Percentiles rank a stretch among this genome's conserved stretches.
These are phyloP conservation scores for Azolla pinnata DNA, from an alignment of 75 land plant species.

Conservation along the genomic window DNA sequence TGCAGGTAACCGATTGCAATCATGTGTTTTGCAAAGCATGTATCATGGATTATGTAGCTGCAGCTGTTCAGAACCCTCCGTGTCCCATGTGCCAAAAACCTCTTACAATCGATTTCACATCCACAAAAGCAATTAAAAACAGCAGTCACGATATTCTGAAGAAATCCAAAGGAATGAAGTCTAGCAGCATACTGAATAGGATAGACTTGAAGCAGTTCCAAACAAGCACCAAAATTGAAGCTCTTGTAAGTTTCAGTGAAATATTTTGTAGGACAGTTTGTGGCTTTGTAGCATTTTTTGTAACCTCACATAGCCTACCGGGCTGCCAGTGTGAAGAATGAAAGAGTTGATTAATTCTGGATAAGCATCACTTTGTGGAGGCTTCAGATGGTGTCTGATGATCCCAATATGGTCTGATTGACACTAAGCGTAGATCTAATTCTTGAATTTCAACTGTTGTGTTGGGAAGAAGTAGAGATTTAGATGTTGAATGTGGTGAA, in stretches of 20 bases:
- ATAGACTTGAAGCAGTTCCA: slow-evolving; percentile 51
- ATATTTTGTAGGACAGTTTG: too few species aligned
- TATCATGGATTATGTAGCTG: slow-evolving; percentile 39
- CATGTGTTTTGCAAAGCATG: slow-evolving; percentile 77
- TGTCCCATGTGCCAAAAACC: slow-evolving; percentile 68
- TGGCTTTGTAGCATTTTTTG: too few species aligned
- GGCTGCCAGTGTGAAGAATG: too few species aligned
- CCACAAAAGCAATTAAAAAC: slow-evolving; percentile 9
- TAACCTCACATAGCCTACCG: too few species aligned
- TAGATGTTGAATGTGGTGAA: too few species aligned
- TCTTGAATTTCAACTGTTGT: too few species aligned
- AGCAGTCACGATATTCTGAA: slow-evolving; percentile 17
- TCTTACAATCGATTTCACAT: slow-evolving; percentile 59
- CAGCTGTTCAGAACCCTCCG: slow-evolving; percentile 18
- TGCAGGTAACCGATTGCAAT: slow-evolving; percentile 53
- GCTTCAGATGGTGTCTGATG: too few species aligned
- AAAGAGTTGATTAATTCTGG: too few species aligned
- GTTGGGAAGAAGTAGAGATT: too few species aligned
- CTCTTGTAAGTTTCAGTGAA: slow-evolving; percentile 69
- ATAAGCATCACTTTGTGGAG: too few species aligned
- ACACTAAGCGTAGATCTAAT: too few species aligned
- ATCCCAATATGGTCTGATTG: too few species aligned
- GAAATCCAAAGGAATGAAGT: slow-evolving; percentile 46
- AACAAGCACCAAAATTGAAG: slow-evolving; percentile 89
- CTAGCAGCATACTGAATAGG: slow-evolving; percentile 52